Percentiles rank a stretch among this genome's conserved stretches.
Conservation (phyloP, 306 rosid species). For the Lathyrus sativus region DNA sequence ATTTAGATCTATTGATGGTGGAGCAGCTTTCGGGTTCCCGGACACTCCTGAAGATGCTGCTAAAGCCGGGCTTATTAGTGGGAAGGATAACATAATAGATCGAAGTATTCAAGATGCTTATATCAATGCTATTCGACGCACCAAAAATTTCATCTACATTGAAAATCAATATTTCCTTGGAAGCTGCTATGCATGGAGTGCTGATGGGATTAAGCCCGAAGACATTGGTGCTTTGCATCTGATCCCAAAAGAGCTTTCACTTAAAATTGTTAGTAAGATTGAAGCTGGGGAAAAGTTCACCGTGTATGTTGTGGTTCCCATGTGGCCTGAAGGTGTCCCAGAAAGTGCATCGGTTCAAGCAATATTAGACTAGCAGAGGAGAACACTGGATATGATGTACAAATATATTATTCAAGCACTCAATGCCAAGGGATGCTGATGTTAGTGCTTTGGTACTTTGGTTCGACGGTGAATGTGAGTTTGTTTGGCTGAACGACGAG, state of each 20-base stretch:
- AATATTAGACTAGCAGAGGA: constrained; percentile 74
- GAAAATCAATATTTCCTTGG: constrained; percentile 78
- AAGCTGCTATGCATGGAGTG: constrained; percentile 59
- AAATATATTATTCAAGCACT: constrained; percentile 57
- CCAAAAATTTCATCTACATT: constrained; percentile 63
- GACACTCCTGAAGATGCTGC: constrained; percentile 72
- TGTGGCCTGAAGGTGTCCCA: constrained; percentile 76
- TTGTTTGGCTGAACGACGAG: too few species aligned
- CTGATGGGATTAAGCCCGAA: constrained; percentile 65
- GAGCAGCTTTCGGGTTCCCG: constrained; percentile 77
- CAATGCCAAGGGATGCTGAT: constrained; percentile 52
- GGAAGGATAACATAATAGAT: constrained; percentile 67
- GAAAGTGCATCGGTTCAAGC: constrained; percentile 72
- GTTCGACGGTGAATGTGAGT: too few species aligned
- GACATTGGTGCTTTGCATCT: constrained; percentile 61
- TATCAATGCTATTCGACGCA: constrained; percentile 67
- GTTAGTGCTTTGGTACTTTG: too few species aligned
- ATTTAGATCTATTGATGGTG: constrained; percentile 70
- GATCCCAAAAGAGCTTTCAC: constrained; percentile 67
- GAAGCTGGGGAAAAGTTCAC: constrained; percentile 73
- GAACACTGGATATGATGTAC: constrained; percentile 75
- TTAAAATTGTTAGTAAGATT: constrained; percentile 65
- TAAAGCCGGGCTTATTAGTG: constrained; percentile 61
- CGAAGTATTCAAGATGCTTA: constrained; percentile 71
- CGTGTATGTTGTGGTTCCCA: constrained; percentile 65